Conservation (phyloP, 1,284 basidiomycete genomes). For the Puccinia horiana region DNA sequence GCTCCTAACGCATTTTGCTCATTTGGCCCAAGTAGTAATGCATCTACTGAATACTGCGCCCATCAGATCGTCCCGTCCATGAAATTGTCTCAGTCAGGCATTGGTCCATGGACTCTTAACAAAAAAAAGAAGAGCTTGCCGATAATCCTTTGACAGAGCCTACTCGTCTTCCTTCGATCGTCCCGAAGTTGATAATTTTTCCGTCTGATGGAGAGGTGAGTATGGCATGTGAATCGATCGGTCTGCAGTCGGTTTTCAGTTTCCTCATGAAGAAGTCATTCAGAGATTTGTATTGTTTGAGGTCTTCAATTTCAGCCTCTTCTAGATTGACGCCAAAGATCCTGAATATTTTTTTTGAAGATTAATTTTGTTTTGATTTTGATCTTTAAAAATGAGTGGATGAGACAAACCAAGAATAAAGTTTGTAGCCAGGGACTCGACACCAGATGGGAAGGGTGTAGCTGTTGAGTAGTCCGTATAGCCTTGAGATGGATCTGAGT, state of each 20-base stretch:
- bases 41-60: slow-evolving; percentile 51
- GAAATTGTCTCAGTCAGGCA: too few species aligned
- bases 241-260: slow-evolving; percentile 77
- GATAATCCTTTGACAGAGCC: slow-evolving; percentile 90
- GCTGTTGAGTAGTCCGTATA: slow-evolving; percentile 95
- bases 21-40: slow-evolving; percentile 44
- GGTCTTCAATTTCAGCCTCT: slow-evolving; percentile 79
- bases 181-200: slow-evolving; percentile 85
- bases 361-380: too few species aligned
- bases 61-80: too few species aligned
- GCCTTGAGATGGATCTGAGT: slow-evolving; percentile 83
- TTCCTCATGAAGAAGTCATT: slow-evolving; percentile 94
- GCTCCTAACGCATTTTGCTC: neutral
- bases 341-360: too few species aligned
- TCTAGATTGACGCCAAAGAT: slow-evolving; percentile 92
- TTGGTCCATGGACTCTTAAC: neutral
- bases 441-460: slow-evolving; percentile 82
- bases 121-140: slow-evolving; percentile 72
- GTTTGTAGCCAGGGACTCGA: slow-evolving; percentile 78
- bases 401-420: slow-evolving; percentile 68
- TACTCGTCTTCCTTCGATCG: slow-evolving; percentile 75
- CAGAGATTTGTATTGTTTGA: slow-evolving; percentile 75
- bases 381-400: neutral
- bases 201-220: slow-evolving; percentile 93
- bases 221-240: slow-evolving; percentile 65